phyloP scores from a whole-genome alignment of 2,329 filamentous ascomycete species.

The Massarina eburnea region DNA sequence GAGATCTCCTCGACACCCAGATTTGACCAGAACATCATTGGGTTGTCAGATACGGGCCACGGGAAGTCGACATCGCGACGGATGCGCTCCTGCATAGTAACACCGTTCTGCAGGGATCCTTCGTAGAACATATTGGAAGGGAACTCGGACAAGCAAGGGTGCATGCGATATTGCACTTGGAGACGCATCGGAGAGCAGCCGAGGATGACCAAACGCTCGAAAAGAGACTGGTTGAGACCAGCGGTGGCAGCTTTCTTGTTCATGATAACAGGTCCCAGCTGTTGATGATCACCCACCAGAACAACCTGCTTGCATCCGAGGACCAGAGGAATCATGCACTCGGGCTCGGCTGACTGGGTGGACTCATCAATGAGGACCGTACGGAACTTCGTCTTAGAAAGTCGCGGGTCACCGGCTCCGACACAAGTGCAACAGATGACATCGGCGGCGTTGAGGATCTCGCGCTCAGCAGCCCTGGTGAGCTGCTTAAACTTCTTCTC shows the following conservation, averaged over 20 bases:
- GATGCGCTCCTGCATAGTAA: slow-evolving; percentile 84
- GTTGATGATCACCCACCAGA: slow-evolving; percentile 97
- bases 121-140: slow-evolving; percentile 99
- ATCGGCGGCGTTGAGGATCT: slow-evolving; percentile 92
- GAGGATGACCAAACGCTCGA: slow-evolving; percentile 93
- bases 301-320: slow-evolving; percentile 98
- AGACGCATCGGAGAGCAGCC: slow-evolving; percentile 86
- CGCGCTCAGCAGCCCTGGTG: slow-evolving; percentile 88
- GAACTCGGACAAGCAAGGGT: slow-evolving; percentile 94
- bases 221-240: slow-evolving; percentile 95
- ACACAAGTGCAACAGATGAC: slow-evolving; percentile 99
- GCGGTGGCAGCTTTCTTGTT: slow-evolving; percentile 99
- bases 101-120: slow-evolving; percentile 92
- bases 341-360: slow-evolving; percentile 95
- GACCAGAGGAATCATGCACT: slow-evolving; percentile 98
- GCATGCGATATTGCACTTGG: slow-evolving; percentile 98
- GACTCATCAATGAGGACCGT: slow-evolving; percentile 98
- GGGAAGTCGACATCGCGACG: slow-evolving; percentile 96
- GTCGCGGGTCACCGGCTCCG: slow-evolving; percentile 90
- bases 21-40: slow-evolving; percentile 99
- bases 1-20: slow-evolving; percentile 97
- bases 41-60: slow-evolving; percentile 89
- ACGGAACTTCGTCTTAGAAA: slow-evolving; percentile 96
- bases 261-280: slow-evolving; percentile 98
- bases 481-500: slow-evolving; percentile 99